Evolutionary conservation across 345 rosid genomes (phyloP), one percentile per base, ranked within the genome.

Genomic region (Dipteronia dyeriana): DNA sequence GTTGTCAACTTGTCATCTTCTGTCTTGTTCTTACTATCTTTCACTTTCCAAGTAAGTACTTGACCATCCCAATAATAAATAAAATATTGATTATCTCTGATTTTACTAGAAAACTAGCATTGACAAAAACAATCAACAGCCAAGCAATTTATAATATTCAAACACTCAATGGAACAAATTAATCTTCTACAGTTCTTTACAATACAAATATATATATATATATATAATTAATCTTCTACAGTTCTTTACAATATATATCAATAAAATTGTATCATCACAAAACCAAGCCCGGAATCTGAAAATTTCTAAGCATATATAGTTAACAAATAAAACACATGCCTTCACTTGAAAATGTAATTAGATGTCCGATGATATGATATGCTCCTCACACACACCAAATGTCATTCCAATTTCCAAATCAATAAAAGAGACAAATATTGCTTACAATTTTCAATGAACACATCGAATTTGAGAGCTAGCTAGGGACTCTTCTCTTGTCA

Each of bases 1-100:
- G 72, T 68, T 68, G 72, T 68, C 72, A 45, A 68, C 70, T 67
- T 67, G 70, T 67, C 70, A 9, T 66, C 25, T 67, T 23, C 45
- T 68, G 19, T 68, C 31, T 68, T 68, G 57, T 23, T 12, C 38
- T 68, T 20, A 2, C 56, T 20, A 68, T 68, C 54, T n/a, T 13
- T 43, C 71, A 23, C 56, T 20, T 20, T 68, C 71, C 38, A 4
- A 4, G 0, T 4, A 68, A 68, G 9, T 68, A 34, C 38, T 34
- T 45, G 72, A 43, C 57, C n/a, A 9, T 49, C 1, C 54, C 54
- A 49, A 8, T 49, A 49, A 34, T 34, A 34, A 13, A 49, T 49
- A 49, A 13, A 49, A 13, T 5, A 9, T 9, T 49, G 54, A 14
- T 13, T 56, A 41, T 8, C 3, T n/a, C 61, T 56, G 9, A n/a